Evolutionary conservation across 768 basidiomycete genomes (phyloP).

Genomic region (Russula ochroleuca): DNA sequence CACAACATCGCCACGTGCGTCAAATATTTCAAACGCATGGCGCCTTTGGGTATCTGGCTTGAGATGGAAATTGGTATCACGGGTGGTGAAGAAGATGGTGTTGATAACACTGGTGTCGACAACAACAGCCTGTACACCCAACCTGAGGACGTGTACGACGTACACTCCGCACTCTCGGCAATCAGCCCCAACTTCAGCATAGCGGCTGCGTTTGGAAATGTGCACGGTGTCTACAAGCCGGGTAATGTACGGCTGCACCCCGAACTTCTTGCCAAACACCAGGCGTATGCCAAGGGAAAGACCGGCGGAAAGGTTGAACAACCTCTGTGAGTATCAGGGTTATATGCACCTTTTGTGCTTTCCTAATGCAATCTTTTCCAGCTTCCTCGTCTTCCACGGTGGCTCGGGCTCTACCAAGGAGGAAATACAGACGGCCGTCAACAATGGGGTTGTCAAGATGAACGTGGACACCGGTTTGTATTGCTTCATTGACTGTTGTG

Average conservation of each 20-base stretch:
- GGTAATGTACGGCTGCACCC: conserved; percentile 95
- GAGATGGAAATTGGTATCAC: conserved; percentile 99
- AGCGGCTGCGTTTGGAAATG: conserved; percentile 97
- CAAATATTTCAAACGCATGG: conserved; percentile 95
- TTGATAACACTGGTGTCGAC: conserved; percentile 95
- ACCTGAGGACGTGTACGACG: conserved; percentile 92
- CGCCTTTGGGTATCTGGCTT: conserved; percentile 87
- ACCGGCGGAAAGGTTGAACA: conserved; percentile 57
- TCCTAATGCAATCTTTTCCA: conserved; percentile 31
- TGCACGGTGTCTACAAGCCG: conserved; percentile 99
- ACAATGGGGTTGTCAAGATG: conserved; percentile 97
- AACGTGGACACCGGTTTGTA: conserved; percentile 82
- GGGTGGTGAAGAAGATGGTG: conserved; percentile 98
- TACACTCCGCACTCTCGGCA: conserved; percentile 75
- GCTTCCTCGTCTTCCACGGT: conserved; percentile 99
- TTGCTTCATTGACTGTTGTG: background rate
- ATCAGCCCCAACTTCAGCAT: conserved; percentile 95
- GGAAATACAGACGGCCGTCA: conserved; percentile 89
- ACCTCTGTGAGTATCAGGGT: conserved; percentile 65
- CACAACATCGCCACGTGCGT: conserved; percentile 92
- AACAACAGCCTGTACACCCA: conserved; percentile 95
- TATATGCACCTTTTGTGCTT: conserved; percentile 3
- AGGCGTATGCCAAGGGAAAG: conserved; percentile 66
- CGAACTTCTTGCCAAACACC: conserved; percentile 88
- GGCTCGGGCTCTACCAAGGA: conserved; percentile 96